Evolutionary conservation across 2,329 filamentous ascomycete species (phyloP), one percentile per base, ranked within the genome.

Genomic region (Rhexocercosporidium sp.): DNA sequence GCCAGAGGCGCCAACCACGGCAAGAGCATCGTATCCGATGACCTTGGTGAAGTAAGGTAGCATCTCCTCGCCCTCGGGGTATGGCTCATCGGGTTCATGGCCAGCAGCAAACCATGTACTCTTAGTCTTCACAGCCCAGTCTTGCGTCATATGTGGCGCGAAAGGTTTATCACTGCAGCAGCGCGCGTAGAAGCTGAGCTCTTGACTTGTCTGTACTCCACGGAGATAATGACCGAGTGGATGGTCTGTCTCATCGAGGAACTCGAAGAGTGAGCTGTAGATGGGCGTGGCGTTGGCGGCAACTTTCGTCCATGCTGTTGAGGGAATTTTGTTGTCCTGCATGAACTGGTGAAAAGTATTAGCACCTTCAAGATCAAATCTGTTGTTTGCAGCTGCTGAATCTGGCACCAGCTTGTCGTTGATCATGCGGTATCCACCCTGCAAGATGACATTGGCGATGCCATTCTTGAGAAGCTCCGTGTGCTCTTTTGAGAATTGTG

Each of bases 1-100:
- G n/a, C 73, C 73, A 4, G 69, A 66, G 0, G 72, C 68, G 3
- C 71, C 74, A 31, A 76, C 57, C 6, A 75, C 75, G 5, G 75
- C 74, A 1, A 77, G 51, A 22, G 74, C 74, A 62, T 77, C 74
- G 49, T 77, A 77, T 1, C 69, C 71, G 8, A 73, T 68, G 11
- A 75, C 65, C 53, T 71, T 73, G 20, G 65, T 71, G 59, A 75
- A 71, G 29, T 69, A 74, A 1, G 71, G 62, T 7, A 75, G 39
- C n/a, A 75, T 70, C 22, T 69, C 70, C 20, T 71, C 64, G 14
- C 69, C 71, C 20, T 57, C 46, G 1, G 69, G 74, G 34, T 61
- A 67, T 16, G 49, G 31, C 14, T 69, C 66, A 25, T 69, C 66
- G 0, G 59, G 66, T 49, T 73, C 59, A 20, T 66, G 63, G 18